Evolutionary conservation across 192 early-diverging fungal species (phyloP), one percentile per base, ranked within the genome.

Genomic region (Umbelopsis sp.): DNA sequence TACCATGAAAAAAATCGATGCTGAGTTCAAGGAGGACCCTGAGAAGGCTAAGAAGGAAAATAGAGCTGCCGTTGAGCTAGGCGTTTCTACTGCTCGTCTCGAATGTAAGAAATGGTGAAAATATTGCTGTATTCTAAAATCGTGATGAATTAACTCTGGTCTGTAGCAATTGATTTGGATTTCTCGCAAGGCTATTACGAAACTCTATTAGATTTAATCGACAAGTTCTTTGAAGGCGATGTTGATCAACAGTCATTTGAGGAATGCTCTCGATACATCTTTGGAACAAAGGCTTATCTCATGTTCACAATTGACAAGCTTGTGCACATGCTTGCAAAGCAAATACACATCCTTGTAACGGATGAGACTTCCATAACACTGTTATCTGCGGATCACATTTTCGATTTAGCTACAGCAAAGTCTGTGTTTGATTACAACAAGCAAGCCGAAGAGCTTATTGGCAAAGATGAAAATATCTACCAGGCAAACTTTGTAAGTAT

Each of bases 301-400:
- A 84, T 95, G 25, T 92, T 97, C 67, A 96, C 95, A 0, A 81
- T 98, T 10, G 97, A 98, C 80, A 96, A 95, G 75, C 84, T 97
- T 32, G 85, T 93, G 25, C 90, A 90, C 73, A 81, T 86, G 9
- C 79, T 97, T 56, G 84, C 91, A 4, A 99, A 98, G 82, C 69
- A 78, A 41, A 69, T 73, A 29, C 67, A 75, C 65, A 68, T 45
- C 16, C 53, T 75, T 43, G 68, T 70, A 5, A 70, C 53, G 22
- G 68, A 75, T 70, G 68, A 44, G 3, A 52, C 21, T 38, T 65
- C 67, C 11, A 56, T 50, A 36, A 34, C 59, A 8, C 43, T 69
- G 32, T 52, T 65, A n/a, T 45, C 47, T 21, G 71, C 41, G 25
- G 71, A 36, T 2, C 62, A 62, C 7, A 24, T 66, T 10, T 34